phyloP scores from a whole-genome alignment of 805 yeast species.

The Brettanomyces naardenensis region DNA sequence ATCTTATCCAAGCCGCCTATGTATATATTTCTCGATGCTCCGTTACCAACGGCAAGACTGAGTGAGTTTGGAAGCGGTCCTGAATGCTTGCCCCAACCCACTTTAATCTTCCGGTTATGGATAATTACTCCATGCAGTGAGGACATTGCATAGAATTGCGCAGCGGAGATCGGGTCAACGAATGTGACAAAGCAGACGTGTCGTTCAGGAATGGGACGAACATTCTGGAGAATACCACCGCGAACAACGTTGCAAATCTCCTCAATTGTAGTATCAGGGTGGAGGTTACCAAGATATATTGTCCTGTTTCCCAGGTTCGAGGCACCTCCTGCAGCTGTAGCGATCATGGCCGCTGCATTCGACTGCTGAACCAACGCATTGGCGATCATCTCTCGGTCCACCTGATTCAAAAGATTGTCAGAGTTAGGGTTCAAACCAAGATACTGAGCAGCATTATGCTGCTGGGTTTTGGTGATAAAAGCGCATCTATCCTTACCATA shows the following conservation, averaged over 20 bases:
- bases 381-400: conserved; percentile 53
- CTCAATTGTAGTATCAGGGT: conserved; percentile 80
- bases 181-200: conserved; percentile 94
- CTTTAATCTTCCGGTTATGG: conserved; percentile 78
- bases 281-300: conserved; percentile 83
- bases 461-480: conserved; percentile 89
- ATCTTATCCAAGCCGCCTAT: conserved; percentile 48
- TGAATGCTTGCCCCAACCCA: conserved; percentile 97
- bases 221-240: conserved; percentile 85
- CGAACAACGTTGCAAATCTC: conserved; percentile 95
- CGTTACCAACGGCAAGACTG: conserved; percentile 83
- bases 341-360: conserved; percentile 96
- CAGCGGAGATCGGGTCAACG: conserved; percentile 95
- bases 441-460: conserved; percentile 94
- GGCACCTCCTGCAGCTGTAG: conserved; percentile 90
- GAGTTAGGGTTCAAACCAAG: conserved; percentile 85
- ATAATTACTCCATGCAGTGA: conserved; percentile 83
- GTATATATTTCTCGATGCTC: conserved; percentile 91
- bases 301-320: conserved; percentile 90
- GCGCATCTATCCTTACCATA: conserved; percentile 96
- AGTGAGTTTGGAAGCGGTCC: conserved; percentile 86
- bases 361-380: conserved; percentile 84
- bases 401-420: conserved; percentile 62
- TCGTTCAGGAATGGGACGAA: conserved; percentile 72
- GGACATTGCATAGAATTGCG: conserved; percentile 93